These are phyloP conservation scores for Moniliella sp. DNA, from an alignment of 1,284 basidiomycete species.

Conservation along the genomic window DNA sequence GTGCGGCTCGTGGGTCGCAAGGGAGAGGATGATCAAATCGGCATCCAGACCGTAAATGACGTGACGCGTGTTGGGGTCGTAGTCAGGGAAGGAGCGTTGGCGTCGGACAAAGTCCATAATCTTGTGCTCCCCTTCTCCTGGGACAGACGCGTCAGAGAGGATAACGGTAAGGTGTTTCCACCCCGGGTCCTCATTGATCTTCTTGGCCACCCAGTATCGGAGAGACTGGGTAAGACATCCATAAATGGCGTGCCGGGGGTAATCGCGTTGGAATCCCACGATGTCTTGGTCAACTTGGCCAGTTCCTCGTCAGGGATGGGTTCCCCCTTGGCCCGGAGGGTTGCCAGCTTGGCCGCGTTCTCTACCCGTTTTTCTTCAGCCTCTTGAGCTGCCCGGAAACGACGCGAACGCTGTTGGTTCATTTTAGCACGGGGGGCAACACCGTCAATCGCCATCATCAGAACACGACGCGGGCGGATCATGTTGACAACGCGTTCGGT, in stretches of 20 bases:
- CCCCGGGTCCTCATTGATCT: slow-evolving; percentile 79
- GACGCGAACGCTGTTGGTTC: slow-evolving; percentile 91
- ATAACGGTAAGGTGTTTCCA: slow-evolving; percentile 69
- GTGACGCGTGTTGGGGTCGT: slow-evolving; percentile 84
- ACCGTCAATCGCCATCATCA: slow-evolving; percentile 97
- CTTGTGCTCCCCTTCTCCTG: slow-evolving; percentile 97
- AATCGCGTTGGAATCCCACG: slow-evolving; percentile 96
- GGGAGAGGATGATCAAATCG: slow-evolving; percentile 91
- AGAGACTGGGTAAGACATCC: slow-evolving; percentile 70
- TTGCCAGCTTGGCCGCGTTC: slow-evolving; percentile 51
- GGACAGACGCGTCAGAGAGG: slow-evolving; percentile 87
- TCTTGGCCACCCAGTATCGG: slow-evolving; percentile 86
- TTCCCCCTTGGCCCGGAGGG: slow-evolving; percentile 81
- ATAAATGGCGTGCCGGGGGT: slow-evolving; percentile 96
- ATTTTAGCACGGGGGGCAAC: slow-evolving; percentile 96
- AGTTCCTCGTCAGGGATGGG: slow-evolving; percentile 49
- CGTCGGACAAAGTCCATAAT: slow-evolving; percentile 96
- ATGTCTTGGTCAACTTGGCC: slow-evolving; percentile 53
- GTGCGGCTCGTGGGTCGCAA: slow-evolving; percentile 92
- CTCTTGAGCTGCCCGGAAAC: slow-evolving; percentile 82
- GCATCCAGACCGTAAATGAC: slow-evolving; percentile 97
- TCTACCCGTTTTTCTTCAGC: slow-evolving; percentile 80
- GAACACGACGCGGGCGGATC: slow-evolving; percentile 73
- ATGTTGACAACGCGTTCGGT: slow-evolving; percentile 94
- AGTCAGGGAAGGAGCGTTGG: slow-evolving; percentile 60